Conservation (phyloP, 2,329 filamentous ascomycete genomes). For the Aspergillus thermomutatus region DNA sequence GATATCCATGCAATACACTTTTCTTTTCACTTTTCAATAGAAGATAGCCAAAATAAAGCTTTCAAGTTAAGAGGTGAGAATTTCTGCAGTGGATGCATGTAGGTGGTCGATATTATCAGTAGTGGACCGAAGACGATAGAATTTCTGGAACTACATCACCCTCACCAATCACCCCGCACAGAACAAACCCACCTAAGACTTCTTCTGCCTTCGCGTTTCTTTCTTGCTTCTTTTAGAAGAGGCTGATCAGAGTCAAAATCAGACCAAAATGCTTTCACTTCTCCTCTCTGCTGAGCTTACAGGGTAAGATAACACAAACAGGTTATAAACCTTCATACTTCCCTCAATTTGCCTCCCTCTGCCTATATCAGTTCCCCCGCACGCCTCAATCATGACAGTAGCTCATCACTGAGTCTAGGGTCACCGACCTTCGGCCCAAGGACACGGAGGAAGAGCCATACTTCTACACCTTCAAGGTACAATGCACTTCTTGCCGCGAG, state of each 20-base stretch:
- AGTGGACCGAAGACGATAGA: not conserved
- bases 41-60: not conserved
- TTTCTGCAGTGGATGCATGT: not conserved
- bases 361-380: constrained; percentile 12
- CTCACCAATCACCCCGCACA: not conserved
- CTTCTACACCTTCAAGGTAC: constrained; percentile 96
- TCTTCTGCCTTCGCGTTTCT: not conserved
- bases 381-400: not conserved
- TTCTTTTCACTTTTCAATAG: not conserved
- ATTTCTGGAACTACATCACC: not conserved
- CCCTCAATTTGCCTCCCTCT: not conserved
- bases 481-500: constrained; percentile 97
- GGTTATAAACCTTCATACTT: not conserved
- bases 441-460: constrained; percentile 81
- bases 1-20: constrained; percentile 15
- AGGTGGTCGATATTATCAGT: not conserved
- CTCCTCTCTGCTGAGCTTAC: constrained; percentile 36
- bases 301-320: constrained; percentile 25
- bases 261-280: constrained; percentile 38
- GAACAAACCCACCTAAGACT: not conserved
- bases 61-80: not conserved
- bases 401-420: constrained; percentile 51
- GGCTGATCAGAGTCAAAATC: not conserved
- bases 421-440: constrained; percentile 81
- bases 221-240: not conserved